These are phyloP conservation scores for Aspergillus heteromorphus DNA, from an alignment of 495 filamentous ascomycete species.

Conservation along the genomic window DNA sequence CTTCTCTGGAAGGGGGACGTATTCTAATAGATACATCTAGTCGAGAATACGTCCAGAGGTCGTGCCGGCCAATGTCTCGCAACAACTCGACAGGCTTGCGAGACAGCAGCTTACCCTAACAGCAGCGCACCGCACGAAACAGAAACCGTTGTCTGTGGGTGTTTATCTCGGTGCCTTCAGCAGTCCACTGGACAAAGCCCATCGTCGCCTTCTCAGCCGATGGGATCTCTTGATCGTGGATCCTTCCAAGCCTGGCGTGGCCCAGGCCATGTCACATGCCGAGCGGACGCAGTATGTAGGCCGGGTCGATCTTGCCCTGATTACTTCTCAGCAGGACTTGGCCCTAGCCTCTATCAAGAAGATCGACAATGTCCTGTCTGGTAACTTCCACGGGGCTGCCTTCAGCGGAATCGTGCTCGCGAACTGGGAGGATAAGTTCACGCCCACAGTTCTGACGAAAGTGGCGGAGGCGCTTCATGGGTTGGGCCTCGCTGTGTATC, in stretches of 20 bases:
- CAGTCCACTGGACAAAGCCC: conserved; percentile 25
- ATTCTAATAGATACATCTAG: conserved; percentile 12
- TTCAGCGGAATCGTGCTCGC: conserved; percentile 47
- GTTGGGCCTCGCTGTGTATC: conserved; percentile 41
- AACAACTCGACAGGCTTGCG: conserved; percentile 24
- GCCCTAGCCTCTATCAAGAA: conserved; percentile 25
- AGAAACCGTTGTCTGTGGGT: conserved; percentile 43
- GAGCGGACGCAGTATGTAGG: conserved; percentile 29
- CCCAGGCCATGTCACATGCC: conserved; percentile 28
- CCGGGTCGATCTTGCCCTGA: conserved; percentile 34
- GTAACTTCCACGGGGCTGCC: conserved; percentile 24
- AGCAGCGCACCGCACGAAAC: conserved; percentile 5
- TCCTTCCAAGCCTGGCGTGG: conserved; percentile 35
- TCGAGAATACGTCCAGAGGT: conserved; percentile 22
- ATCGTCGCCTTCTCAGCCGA: conserved; percentile 31
- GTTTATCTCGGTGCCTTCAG: conserved; percentile 43
- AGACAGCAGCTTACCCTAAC: conserved; percentile 20
- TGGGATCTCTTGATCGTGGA: conserved; percentile 49
- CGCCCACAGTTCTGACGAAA: conserved; percentile 27
- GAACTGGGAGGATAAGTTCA: conserved; percentile 40
- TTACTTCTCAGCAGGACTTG: conserved; percentile 22
- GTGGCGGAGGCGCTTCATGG: conserved; percentile 31
- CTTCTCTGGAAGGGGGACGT: neutral
- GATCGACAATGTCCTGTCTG: conserved; percentile 27
- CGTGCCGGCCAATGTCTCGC: conserved; percentile 24